Percentiles rank a stretch among this genome's conserved stretches.
phyloP scores from a whole-genome alignment of 345 rosid genomes.

The Balakata baccata region DNA sequence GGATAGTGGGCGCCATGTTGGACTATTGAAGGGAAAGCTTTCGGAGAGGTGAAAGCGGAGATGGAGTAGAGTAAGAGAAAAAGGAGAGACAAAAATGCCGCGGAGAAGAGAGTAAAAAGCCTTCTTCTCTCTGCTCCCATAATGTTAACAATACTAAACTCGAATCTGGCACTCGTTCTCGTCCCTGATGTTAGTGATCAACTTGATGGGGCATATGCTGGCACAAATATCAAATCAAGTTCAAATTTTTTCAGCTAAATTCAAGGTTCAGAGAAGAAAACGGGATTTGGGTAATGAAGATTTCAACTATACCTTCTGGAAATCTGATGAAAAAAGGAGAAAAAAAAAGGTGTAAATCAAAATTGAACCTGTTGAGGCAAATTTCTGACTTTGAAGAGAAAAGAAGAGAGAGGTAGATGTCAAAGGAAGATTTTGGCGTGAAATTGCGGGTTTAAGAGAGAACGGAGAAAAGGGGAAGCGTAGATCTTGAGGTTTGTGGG shows the following conservation, averaged over 20 bases:
- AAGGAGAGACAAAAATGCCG: slow-evolving; percentile 60
- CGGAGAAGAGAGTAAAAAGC: slow-evolving; percentile 81
- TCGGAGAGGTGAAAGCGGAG: slow-evolving; percentile 68
- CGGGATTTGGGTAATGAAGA: slow-evolving; percentile 1
- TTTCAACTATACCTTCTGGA: not conserved
- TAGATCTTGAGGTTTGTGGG: slow-evolving; percentile 10
- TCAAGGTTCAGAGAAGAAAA: not conserved
- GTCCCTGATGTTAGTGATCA: slow-evolving; percentile 19
- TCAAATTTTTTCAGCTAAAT: slow-evolving; percentile 7
- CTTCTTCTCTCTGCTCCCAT: slow-evolving; percentile 98
- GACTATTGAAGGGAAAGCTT: slow-evolving; percentile 59
- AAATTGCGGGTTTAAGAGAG: not conserved
- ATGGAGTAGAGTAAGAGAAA: slow-evolving; percentile 72
- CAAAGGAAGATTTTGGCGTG: slow-evolving; percentile 1
- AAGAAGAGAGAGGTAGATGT: not conserved
- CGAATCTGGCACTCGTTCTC: slow-evolving; percentile 7
- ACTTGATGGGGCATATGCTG: slow-evolving; percentile 37
- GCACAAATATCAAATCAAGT: slow-evolving; percentile 18
- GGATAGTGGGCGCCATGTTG: slow-evolving; percentile 80
- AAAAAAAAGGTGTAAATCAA: not conserved
- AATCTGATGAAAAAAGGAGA: not conserved
- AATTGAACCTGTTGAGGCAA: not conserved
- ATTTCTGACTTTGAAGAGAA: not conserved
- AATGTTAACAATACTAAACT: slow-evolving; percentile 4
- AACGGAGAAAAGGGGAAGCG: not conserved